phyloP scores from a whole-genome alignment of 495 filamentous ascomycete genomes.

The Tuber microsphaerosporum region DNA sequence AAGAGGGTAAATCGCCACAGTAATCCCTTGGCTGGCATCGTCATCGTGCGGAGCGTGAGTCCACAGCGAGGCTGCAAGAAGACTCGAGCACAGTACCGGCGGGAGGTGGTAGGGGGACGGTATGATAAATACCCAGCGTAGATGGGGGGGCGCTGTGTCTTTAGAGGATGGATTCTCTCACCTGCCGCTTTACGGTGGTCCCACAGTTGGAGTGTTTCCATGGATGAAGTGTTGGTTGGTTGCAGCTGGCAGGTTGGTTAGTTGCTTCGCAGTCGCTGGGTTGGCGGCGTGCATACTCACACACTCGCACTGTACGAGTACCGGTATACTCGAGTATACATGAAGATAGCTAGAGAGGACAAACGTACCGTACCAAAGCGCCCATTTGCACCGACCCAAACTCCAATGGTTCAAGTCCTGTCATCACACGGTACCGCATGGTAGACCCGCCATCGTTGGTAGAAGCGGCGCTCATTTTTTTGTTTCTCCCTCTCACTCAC shows the following conservation, averaged over 20 bases:
- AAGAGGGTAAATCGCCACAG: background rate
- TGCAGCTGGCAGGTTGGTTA: background rate
- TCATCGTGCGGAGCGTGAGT: background rate
- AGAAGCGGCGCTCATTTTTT: background rate
- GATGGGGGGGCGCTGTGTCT: background rate
- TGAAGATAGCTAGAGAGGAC: background rate
- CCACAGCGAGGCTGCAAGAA: background rate
- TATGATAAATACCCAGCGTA: background rate
- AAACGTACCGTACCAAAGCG: background rate
- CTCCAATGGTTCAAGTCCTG: background rate
- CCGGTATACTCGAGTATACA: too few relatives aligned
- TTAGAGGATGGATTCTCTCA: background rate
- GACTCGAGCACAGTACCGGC: too few relatives aligned
- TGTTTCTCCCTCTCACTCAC: background rate
- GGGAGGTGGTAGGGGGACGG: background rate
- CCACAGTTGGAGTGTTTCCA: background rate
- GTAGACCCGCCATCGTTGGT: background rate
- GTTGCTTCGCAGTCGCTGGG: background rate
- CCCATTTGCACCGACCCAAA: background rate
- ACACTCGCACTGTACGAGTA: background rate
- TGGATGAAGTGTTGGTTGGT: background rate
- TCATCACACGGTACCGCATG: background rate
- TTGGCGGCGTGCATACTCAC: background rate
- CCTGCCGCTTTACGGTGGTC: background rate
- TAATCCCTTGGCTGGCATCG: background rate